Conservation (phyloP, 2,329 filamentous ascomycete genomes). For the Penicillium decumbens region DNA sequence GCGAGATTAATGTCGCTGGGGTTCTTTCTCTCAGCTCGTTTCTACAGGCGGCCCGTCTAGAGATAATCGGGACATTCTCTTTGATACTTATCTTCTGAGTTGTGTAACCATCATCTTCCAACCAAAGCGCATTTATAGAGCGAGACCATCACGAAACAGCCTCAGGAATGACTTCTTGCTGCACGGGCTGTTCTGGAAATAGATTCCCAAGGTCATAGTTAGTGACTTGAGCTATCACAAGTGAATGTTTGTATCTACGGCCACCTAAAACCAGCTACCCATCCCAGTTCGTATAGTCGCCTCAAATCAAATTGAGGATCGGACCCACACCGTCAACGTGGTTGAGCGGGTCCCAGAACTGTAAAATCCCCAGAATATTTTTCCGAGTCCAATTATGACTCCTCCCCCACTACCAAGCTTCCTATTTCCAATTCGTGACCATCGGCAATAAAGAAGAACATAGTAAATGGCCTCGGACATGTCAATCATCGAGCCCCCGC, state of each 20-base stretch:
- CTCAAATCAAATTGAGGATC: neutral
- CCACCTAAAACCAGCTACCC: neutral
- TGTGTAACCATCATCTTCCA: too few species aligned
- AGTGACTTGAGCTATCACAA: neutral
- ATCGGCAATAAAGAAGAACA: neutral
- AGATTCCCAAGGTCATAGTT: too few species aligned
- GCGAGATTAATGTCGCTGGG: too few species aligned
- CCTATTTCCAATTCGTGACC: neutral
- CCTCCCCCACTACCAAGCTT: neutral
- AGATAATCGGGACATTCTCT: too few species aligned
- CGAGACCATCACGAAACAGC: too few species aligned
- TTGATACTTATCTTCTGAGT: too few species aligned
- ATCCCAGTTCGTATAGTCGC: neutral
- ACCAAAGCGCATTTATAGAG: too few species aligned
- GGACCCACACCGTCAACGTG: neutral
- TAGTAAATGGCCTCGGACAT: slow-evolving; percentile 12
- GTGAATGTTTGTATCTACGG: neutral
- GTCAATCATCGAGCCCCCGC: slow-evolving; percentile 13
- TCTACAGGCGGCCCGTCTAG: too few species aligned
- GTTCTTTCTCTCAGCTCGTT: too few species aligned
- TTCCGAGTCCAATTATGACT: neutral
- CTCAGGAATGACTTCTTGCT: too few species aligned
- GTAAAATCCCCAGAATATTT: slow-evolving; percentile 2
- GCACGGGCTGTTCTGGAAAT: too few species aligned
- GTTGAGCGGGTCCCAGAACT: slow-evolving; percentile 1